phyloP scores from a whole-genome alignment of 164 flowering plant genomes.

The Stephania japonica region DNA sequence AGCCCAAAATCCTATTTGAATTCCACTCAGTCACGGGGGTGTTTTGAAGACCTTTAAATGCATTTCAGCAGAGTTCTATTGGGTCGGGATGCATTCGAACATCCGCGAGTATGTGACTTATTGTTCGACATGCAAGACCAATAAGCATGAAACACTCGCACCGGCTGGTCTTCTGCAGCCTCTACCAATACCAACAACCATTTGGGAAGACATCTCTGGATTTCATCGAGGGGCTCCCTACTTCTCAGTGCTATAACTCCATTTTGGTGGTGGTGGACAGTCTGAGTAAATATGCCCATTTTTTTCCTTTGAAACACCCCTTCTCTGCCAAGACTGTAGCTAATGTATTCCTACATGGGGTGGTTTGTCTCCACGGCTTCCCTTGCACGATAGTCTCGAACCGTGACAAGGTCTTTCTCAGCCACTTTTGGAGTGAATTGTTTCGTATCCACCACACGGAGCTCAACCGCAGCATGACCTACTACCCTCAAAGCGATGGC shows the following conservation, averaged over 20 bases:
- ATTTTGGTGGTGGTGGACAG: background rate
- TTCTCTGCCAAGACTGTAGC: background rate
- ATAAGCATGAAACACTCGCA: background rate
- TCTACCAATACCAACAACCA: background rate
- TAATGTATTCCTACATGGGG: background rate
- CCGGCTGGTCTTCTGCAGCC: background rate
- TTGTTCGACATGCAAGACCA: background rate
- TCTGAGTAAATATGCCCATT: background rate
- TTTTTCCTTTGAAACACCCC: background rate
- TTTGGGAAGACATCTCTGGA: background rate
- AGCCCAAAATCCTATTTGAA: no score
- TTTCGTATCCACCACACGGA: background rate
- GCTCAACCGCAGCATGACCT: background rate
- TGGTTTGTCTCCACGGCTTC: background rate
- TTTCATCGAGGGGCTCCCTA: constrained; percentile 1
- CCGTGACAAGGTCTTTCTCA: background rate
- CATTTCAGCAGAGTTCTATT: no score
- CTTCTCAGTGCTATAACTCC: background rate
- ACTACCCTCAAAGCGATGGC: background rate
- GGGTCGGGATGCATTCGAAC: background rate
- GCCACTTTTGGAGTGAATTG: background rate
- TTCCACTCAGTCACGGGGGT: no score
- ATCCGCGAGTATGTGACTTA: background rate
- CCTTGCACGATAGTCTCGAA: background rate
- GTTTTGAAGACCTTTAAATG: background rate